These are phyloP conservation scores for Linanthus parryae DNA, from an alignment of 148 eudicot genomes.

Conservation along the genomic window DNA sequence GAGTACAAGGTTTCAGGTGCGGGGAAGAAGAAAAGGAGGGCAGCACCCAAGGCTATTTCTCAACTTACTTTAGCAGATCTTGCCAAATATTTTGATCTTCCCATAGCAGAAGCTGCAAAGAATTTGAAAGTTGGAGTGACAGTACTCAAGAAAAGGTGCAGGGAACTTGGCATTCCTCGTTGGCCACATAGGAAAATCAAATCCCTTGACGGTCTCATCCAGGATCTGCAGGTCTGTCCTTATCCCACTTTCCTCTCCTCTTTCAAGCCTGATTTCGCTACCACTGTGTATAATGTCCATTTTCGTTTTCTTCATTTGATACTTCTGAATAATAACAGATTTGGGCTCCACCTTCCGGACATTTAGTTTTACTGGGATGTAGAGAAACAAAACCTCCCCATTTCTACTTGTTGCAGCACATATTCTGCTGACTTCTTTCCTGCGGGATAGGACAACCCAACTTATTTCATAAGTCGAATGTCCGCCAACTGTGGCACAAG, in stretches of 20 bases:
- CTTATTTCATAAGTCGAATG: too few relatives aligned
- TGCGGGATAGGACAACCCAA: too few relatives aligned
- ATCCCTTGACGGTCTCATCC: constrained; percentile 34
- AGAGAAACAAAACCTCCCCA: too few relatives aligned
- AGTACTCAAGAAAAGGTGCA: constrained; percentile 64
- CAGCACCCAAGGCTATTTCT: constrained; percentile 13
- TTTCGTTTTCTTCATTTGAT: too few relatives aligned
- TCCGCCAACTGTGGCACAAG: too few relatives aligned
- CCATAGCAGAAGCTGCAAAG: constrained; percentile 57
- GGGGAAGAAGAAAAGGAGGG: constrained; percentile 24
- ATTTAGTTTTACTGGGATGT: too few relatives aligned
- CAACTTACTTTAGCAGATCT: constrained; percentile 26
- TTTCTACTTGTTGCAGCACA: too few relatives aligned
- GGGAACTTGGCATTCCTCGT: constrained; percentile 62
- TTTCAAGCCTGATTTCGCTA: too few relatives aligned
- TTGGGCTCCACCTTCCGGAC: too few relatives aligned
- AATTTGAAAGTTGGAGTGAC: constrained; percentile 59
- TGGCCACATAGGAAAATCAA: constrained; percentile 81
- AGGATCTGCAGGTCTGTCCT: constrained; percentile 25
- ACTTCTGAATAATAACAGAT: too few relatives aligned
- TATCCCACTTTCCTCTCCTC: not conserved
- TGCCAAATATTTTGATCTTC: constrained; percentile 58
- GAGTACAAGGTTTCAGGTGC: constrained; percentile 13
- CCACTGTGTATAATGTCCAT: too few relatives aligned
- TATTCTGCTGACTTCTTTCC: too few relatives aligned